Conservation (phyloP, 2,329 filamentous ascomycete species). For the Colletotrichum kahawae region DNA sequence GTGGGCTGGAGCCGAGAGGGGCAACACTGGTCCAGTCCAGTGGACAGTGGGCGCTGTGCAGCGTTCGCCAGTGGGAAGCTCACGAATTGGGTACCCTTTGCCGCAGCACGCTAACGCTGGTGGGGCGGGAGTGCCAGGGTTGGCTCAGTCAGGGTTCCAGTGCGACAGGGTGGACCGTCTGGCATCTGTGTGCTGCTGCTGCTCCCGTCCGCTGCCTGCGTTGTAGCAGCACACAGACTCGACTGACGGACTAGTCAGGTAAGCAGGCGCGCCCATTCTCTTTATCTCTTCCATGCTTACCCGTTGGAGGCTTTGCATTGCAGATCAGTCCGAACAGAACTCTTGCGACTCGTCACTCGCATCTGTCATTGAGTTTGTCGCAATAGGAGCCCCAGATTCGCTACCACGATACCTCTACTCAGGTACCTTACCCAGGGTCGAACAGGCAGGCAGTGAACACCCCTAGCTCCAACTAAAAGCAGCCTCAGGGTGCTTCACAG, state of each 20-base stretch:
- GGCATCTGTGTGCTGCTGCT: background rate
- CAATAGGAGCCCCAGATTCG: background rate
- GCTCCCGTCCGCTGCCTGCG: background rate
- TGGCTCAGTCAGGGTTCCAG: background rate
- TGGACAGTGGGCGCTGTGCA: background rate
- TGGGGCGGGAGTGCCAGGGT: background rate
- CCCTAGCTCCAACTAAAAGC: background rate
- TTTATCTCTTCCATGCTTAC: background rate
- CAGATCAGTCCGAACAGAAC: background rate
- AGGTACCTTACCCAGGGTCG: background rate
- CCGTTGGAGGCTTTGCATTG: background rate
- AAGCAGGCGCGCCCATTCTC: background rate
- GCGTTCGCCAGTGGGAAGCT: background rate
- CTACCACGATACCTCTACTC: background rate
- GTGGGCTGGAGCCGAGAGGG: constrained; percentile 7
- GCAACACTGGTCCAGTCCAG: background rate
- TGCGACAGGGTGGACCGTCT: background rate
- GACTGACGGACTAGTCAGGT: background rate
- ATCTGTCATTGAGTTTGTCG: background rate
- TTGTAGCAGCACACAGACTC: background rate
- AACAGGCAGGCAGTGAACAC: background rate
- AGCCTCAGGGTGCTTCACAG: background rate
- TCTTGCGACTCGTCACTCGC: background rate
- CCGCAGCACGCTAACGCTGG: constrained; percentile 1
- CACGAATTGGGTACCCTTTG: background rate